A percentile compares a stretch with the other conserved stretches of the same genome.
These are phyloP conservation scores for Leccinum subgranulosum DNA, from an alignment of 768 basidiomycete genomes.

Conservation along the genomic window DNA sequence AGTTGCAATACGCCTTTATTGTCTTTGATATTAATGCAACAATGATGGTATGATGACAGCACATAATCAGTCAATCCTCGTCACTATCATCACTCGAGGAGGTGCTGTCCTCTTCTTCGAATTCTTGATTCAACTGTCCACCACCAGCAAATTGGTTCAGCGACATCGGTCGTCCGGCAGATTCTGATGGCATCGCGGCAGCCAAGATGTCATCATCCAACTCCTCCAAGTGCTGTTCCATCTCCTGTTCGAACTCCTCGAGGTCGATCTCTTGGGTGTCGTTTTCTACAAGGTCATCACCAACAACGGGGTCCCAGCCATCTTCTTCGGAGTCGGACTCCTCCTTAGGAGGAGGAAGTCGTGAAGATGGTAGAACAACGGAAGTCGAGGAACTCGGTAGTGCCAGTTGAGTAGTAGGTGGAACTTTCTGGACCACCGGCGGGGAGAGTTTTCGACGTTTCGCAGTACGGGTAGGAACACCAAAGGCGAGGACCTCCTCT, in stretches of 20 bases:
- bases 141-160: slow-evolving; percentile 48
- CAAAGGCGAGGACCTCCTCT: slow-evolving; percentile 50
- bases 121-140: slow-evolving; percentile 31
- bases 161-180: slow-evolving; percentile 43
- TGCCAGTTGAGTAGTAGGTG: slow-evolving; percentile 30
- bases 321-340: slow-evolving; percentile 46
- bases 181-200: slow-evolving; percentile 37
- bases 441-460: slow-evolving; percentile 32
- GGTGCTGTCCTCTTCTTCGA: slow-evolving; percentile 45
- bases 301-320: slow-evolving; percentile 51
- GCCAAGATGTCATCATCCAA: slow-evolving; percentile 52
- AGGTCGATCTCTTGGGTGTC: slow-evolving; percentile 35
- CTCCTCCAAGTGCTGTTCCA: slow-evolving; percentile 36
- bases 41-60: slow-evolving; percentile 1
- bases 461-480: slow-evolving; percentile 20
- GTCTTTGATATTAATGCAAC: slow-evolving; percentile 4
- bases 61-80: slow-evolving; percentile 37
- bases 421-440: slow-evolving; percentile 19
- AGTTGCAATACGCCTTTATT: slow-evolving; percentile 1
- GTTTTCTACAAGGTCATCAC: slow-evolving; percentile 22
- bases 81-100: slow-evolving; percentile 56
- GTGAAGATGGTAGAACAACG: slow-evolving; percentile 30
- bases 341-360: slow-evolving; percentile 24
- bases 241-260: slow-evolving; percentile 34
- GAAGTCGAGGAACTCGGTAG: slow-evolving; percentile 36